Conservation (phyloP, 768 basidiomycete genomes). For the Termitomyces sp. region DNA sequence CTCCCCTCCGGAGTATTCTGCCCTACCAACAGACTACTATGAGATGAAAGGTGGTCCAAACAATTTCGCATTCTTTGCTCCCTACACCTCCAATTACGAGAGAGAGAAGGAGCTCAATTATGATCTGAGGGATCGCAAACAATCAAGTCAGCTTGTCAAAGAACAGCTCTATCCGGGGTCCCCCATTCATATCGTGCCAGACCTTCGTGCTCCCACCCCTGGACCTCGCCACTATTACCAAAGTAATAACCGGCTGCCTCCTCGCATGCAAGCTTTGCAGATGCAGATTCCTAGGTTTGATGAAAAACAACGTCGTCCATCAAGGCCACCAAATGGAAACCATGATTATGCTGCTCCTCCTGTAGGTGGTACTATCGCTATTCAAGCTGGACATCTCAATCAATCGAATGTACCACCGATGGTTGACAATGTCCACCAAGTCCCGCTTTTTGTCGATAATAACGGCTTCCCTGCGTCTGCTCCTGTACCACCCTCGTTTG, state of each 20-base stretch:
- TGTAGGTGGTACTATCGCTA: not conserved
- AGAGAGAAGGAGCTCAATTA: not conserved
- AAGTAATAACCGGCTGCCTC: constrained; percentile 14
- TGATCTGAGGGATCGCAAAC: constrained; percentile 1
- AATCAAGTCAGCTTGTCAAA: not conserved
- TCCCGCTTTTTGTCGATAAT: constrained; percentile 9
- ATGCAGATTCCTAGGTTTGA: constrained; percentile 13
- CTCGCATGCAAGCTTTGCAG: constrained; percentile 18
- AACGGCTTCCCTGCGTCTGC: constrained; percentile 8
- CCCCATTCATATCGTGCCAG: constrained; percentile 3
- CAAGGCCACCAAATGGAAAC: constrained; percentile 1
- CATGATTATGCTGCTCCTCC: not conserved
- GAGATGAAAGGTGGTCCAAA: not conserved
- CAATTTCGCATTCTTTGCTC: not conserved
- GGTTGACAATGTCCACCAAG: constrained; percentile 8
- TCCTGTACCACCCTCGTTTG: constrained; percentile 3
- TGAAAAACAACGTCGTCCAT: constrained; percentile 13
- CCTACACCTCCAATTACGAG: not conserved
- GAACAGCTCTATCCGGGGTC: not conserved
- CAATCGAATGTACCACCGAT: constrained; percentile 3
- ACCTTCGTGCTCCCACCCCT: constrained; percentile 6
- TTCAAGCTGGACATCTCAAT: not conserved
- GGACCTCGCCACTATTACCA: constrained; percentile 8
- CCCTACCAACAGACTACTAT: not conserved
- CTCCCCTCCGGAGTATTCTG: constrained; percentile 11